Base-by-base conservation (phyloP, 2,329 filamentous ascomycete genomes). In the Cordyceps cateniannulata region DNA sequence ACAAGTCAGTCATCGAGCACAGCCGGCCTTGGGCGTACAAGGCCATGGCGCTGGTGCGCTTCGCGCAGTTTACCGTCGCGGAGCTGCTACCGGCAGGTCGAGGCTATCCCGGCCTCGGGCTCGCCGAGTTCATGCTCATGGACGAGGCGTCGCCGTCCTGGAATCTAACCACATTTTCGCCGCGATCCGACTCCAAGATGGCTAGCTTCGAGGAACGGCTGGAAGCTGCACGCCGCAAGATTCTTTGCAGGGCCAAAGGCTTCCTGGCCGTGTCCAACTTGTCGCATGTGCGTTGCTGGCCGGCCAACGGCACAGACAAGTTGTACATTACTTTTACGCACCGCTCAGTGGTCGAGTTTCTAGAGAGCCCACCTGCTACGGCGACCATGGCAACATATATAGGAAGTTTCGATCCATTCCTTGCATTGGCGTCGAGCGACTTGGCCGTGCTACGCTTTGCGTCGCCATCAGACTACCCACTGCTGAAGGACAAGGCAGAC, bases 21-120 rank as follows among this genome's bases (percentile, higher is more conserved):
- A 29, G 22, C 47, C 56, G 56, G 29, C 45, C 47, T 18, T 59
- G 56, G 56, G 56, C 56, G 7, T 59, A 44, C 56, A 51, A 52
- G 24, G 56, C 56, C 25, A 52, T 59, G n/a, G 25, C 32, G 7
- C 48, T 59, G 32, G 48, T 35, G 18, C 32, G 42, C 1, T 59
- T 29, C 16, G 47, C 56, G 14, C 56, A 59, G 38, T 59, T 59
- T 10, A 42, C n/a, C 2, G 56, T 52, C 14, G 12, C 56, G 12
- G 35, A 35, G 47, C 20, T 59, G 32, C 24, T 51, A 14, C 8
- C 40, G 14, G 16, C 18, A 12, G 42, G 14, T 3, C 5, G 35
- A 3, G n/a, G 22, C 6, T 29, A 27, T 6, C 56, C 56, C 2
- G 56, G 56, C 32, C 47, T 59, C 1, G 56, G 35, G 0, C 47